Evolutionary conservation across 2,329 filamentous ascomycete species (phyloP).

Genomic region (Botrytis medusae): DNA sequence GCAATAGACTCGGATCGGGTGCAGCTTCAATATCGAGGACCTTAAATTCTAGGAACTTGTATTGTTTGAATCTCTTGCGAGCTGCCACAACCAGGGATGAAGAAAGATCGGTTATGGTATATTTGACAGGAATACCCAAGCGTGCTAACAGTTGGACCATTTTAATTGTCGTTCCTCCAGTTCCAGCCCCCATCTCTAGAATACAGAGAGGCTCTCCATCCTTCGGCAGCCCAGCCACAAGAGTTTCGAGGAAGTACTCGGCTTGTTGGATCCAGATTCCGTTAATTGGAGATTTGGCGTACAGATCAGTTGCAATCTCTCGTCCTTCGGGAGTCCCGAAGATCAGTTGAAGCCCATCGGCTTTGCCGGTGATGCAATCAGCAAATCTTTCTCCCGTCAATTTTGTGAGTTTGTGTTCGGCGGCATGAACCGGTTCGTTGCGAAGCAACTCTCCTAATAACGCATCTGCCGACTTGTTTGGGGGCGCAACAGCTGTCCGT

Average conservation of each 20-base stretch:
- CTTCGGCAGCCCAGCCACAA: slow-evolving; percentile 5
- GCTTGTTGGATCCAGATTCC: slow-evolving; percentile 18
- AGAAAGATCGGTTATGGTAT: slow-evolving; percentile 48
- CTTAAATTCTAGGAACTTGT: slow-evolving; percentile 31
- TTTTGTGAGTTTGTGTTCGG: too few relatives aligned
- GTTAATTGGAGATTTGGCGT: slow-evolving; percentile 32
- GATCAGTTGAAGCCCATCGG: slow-evolving; percentile 32
- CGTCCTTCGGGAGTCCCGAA: slow-evolving; percentile 31
- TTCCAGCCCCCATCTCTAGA: too few relatives aligned
- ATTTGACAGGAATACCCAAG: slow-evolving; percentile 38
- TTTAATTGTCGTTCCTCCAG: too few relatives aligned
- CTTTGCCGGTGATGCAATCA: slow-evolving; percentile 26
- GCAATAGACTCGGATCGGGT: slow-evolving; percentile 23
- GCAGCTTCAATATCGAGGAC: slow-evolving; percentile 29
- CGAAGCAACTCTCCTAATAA: too few relatives aligned
- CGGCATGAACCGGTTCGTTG: too few relatives aligned
- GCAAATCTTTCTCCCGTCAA: slow-evolving; percentile 22
- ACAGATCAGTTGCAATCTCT: slow-evolving; percentile 32
- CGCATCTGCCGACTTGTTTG: slow-evolving; percentile 1
- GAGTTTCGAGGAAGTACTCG: slow-evolving; percentile 23
- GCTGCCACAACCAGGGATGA: slow-evolving; percentile 35
- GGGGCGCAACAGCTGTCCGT: slow-evolving; percentile 27
- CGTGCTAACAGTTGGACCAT: slow-evolving; percentile 36
- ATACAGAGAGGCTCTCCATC: slow-evolving; percentile 38
- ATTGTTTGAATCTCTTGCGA: slow-evolving; percentile 28